Base-by-base conservation (phyloP, 164 flowering plant species). In the Aristolochia californica region DNA sequence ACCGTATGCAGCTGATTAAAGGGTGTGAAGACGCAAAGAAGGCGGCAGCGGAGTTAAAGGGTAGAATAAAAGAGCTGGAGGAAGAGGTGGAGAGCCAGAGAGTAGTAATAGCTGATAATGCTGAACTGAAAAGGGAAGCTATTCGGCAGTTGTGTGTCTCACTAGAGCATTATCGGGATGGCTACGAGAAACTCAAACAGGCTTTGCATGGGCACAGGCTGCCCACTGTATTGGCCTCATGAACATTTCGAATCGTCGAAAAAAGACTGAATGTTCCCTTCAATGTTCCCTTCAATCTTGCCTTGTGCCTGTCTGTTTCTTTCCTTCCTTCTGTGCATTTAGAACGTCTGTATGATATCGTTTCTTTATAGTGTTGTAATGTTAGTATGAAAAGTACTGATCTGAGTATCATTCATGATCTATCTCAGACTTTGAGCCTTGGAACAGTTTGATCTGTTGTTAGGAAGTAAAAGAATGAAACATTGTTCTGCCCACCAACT, bases 121-220 rank as follows among this genome's bases (percentile, higher is more conserved):
- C 81, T 2, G 95, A 91, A 53, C 80, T 77, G 67, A 91, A 91
- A 66, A 59, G 91, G 48, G 98, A 91, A 65, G 98, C 81, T 1
- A 91, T 91, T 58, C 43, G 95, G 52, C 96, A 88, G 75, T 76
- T 91, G 14, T 91, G 96, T 58, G 78, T 79, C 72, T 77, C 98
- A 4, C 53, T 91, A 0, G 90, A 90, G 59, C 80, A 84, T 66
- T 84, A 78, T 56, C 74, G 84, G 62, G 66, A 62, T 54, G 73
- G 74, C 17, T 83, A 86, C 60, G 59, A 75, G 25, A 68, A 59
- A 62, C 83, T 89, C 26, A 70, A 81, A 16, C 67, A 67, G 55
- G 89, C 80, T 12, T 68, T 76, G 48, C 55, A 34, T 7, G 75
- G 74, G 44, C 69, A 74, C 64, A 81, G 74, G 57, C 58, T 70